phyloP scores from a whole-genome alignment of 164 flowering plant genomes.

The grape (Vitis vinifera) region DNA sequence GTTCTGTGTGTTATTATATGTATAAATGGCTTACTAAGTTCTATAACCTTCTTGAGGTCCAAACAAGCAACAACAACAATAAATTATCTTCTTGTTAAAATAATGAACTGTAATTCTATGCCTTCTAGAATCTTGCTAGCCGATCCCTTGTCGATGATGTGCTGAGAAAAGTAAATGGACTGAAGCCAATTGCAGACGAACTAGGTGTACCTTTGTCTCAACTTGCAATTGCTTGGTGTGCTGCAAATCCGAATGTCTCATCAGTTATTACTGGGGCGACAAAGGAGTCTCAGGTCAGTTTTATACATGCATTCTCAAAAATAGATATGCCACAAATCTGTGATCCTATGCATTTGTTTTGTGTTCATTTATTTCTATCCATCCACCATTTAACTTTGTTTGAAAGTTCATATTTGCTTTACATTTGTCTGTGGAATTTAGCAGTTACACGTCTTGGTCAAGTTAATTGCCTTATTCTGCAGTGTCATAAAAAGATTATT shows the following conservation, averaged over 20 bases:
- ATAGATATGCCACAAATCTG: background rate
- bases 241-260: slow-evolving; percentile 93
- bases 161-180: slow-evolving; percentile 77
- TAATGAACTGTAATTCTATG: background rate
- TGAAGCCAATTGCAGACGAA: slow-evolving; percentile 92
- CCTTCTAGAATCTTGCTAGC: slow-evolving; percentile 78
- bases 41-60: background rate
- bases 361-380: background rate
- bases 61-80: no score
- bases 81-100: background rate
- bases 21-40: background rate
- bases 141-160: slow-evolving; percentile 94
- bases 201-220: slow-evolving; percentile 86
- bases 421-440: background rate
- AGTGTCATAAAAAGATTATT: background rate
- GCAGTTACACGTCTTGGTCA: background rate
- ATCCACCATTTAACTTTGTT: background rate
- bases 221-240: slow-evolving; percentile 99
- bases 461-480: background rate
- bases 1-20: no score
- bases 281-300: slow-evolving; percentile 83
- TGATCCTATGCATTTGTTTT: background rate
- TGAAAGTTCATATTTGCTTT: background rate
- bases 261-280: slow-evolving; percentile 99
- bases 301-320: background rate